Evolutionary conservation across 371 early-diverging fungal genomes (phyloP), one percentile per base, ranked within the genome.

Genomic region (Blakeslea trispora): DNA sequence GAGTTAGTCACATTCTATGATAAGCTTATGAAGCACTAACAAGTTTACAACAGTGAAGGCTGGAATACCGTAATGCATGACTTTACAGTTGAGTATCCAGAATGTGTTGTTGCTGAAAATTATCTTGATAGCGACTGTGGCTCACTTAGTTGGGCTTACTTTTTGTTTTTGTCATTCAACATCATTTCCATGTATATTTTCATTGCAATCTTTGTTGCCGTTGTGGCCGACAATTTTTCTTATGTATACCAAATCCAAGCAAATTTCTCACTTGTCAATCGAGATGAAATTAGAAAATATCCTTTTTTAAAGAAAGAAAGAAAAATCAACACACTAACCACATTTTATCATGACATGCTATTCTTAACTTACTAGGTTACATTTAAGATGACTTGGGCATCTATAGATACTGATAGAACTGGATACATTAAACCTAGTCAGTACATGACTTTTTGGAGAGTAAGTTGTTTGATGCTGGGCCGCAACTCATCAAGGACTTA

Each of bases 151-250:
- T 83, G 84, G 86, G 72, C 88, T 3, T 85, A 81, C 54, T 69
- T 83, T 23, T 63, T 90, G 34, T 88, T 90, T 47, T 61, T 87
- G 35, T 69, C 83, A 0, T 90, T 86, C 70, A 86, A 86, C 58
- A 79, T 90, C 43, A 79, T 90, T 13, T 88, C 88, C 40, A 90
- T 86, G 87, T 87, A 88, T 55, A 90, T 90, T 40, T 85, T 90
- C 51, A 80, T 81, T 0, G 85, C 84, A 57, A 82, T 90, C 69
- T 88, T 88, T 65, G 82, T 87, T 5, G 87, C 83, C 13, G 82
- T 88, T 31, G 87, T 90, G 23, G 72, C 85, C 43, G 88, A 88
- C 59, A 88, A 86, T 63, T 90, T 88, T 50, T 81, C 84, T 4
- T 88, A 86, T 50, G 82, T 84, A 13, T 86, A 88, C 52, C 86